Evolutionary conservation across 306 rosid species (phyloP).

Genomic region (Prosopis cineraria): DNA sequence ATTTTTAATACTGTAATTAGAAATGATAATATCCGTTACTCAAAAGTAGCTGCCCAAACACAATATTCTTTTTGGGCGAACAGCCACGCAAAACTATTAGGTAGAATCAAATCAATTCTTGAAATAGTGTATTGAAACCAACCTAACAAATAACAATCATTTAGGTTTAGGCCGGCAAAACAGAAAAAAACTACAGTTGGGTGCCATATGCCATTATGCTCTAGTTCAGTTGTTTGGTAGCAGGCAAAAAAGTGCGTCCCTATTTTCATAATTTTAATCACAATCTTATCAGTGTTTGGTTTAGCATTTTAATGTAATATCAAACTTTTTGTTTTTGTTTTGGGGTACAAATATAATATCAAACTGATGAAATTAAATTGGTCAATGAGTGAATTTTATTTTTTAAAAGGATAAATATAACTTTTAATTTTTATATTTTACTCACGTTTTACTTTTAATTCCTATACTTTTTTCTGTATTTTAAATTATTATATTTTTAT

Average conservation of each 20-base stretch:
- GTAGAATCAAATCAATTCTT: neutral
- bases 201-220: neutral
- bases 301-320: too few species aligned
- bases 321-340: too few species aligned
- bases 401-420: too few species aligned
- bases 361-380: too few species aligned
- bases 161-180: neutral
- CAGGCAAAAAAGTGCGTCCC: neutral
- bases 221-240: neutral
- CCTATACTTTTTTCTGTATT: too few species aligned
- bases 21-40: neutral
- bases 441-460: too few species aligned
- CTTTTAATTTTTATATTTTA: too few species aligned
- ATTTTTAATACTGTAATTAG: too few species aligned
- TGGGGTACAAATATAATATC: too few species aligned
- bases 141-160: neutral
- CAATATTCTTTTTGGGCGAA: neutral
- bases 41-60: neutral
- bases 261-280: neutral
- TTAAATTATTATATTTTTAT: too few species aligned
- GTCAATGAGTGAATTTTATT: too few species aligned
- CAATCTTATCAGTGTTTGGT: too few species aligned
- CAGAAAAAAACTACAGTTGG: neutral
- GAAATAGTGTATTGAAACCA: neutral
- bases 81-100: neutral